Percentiles rank a stretch among this genome's conserved stretches.
Conservation (phyloP, 345 rosid genomes). For the Dimocarpus longan region DNA sequence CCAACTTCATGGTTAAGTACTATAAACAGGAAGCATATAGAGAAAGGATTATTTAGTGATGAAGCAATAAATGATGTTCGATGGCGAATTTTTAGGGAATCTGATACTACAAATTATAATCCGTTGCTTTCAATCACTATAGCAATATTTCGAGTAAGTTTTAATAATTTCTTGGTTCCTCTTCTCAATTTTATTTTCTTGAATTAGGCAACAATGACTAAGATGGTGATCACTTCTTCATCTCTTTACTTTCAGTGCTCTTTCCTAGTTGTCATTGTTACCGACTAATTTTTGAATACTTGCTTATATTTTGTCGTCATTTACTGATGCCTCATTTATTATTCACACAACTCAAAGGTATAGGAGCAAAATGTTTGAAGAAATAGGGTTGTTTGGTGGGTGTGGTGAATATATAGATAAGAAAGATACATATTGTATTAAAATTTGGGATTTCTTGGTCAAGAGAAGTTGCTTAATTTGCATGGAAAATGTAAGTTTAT, state of each 20-base stretch:
- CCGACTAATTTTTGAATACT: neutral
- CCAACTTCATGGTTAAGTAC: conserved; percentile 51
- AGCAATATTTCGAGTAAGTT: conserved; percentile 83
- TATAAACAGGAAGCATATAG: conserved; percentile 63
- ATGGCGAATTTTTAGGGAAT: conserved; percentile 82
- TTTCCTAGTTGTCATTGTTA: neutral
- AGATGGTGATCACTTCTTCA: neutral
- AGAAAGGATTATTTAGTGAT: conserved; percentile 63
- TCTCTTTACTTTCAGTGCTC: neutral
- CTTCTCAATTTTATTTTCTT: neutral
- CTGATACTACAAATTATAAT: conserved; percentile 66
- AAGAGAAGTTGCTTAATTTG: neutral
- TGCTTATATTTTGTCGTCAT: neutral
- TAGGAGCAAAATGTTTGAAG: neutral
- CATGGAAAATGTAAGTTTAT: neutral
- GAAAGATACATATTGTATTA: neutral
- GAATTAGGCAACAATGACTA: neutral
- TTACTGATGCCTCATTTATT: neutral
- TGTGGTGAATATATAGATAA: neutral
- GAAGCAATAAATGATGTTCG: conserved; percentile 48
- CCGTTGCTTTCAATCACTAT: conserved; percentile 76
- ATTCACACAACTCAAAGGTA: neutral
- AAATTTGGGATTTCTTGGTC: neutral
- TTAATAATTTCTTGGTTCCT: neutral
- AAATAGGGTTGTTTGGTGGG: neutral